A percentile compares a stretch with the other conserved stretches of the same genome.
phyloP scores from a whole-genome alignment of 257 asterid genomes.

The Solanum ahanhuiri region DNA sequence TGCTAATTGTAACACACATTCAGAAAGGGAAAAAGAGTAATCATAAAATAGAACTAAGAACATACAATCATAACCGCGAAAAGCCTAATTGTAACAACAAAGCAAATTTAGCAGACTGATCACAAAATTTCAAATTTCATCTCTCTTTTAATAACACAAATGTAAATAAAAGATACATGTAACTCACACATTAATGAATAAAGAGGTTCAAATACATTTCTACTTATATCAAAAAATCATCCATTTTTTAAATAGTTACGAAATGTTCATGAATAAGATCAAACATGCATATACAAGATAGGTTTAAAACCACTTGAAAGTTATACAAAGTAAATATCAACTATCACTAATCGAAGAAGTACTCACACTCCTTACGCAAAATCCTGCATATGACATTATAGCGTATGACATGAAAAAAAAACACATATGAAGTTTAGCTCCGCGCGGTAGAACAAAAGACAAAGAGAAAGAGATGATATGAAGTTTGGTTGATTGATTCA shows the following conservation, averaged over 20 bases:
- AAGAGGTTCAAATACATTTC: background rate
- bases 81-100: background rate
- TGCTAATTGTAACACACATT: background rate
- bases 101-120: background rate
- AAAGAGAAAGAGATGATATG: background rate
- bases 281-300: background rate
- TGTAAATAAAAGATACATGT: background rate
- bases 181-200: background rate
- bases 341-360: background rate
- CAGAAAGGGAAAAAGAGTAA: background rate
- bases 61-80: background rate
- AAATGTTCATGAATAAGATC: background rate
- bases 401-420: background rate
- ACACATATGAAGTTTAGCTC: background rate
- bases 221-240: background rate
- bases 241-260: background rate
- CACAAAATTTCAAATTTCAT: background rate
- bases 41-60: background rate
- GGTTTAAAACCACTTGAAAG: background rate
- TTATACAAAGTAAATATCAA: background rate
- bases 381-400: background rate
- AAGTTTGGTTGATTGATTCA: background rate
- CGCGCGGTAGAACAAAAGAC: background rate
- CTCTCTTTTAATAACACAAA: background rate
- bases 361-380: background rate